Base-by-base conservation (phyloP, 257 asterid species). In the Cynanchum wilfordii region DNA sequence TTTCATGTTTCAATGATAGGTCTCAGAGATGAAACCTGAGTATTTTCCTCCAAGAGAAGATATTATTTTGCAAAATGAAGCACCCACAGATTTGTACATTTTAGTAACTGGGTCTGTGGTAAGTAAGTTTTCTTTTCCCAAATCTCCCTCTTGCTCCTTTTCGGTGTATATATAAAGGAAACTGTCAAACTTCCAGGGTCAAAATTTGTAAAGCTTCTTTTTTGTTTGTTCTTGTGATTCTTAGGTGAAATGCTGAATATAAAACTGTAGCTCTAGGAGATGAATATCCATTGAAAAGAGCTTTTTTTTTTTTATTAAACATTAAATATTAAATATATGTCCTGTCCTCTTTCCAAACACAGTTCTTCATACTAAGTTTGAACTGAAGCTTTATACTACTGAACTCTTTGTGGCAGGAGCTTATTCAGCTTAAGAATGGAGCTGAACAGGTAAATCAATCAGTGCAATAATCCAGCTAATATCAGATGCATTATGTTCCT, bases 41-140 rank as follows among this genome's bases (percentile, higher is more conserved):
- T 89, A 84, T 79, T 89, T 88, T 73, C 92, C 96, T 16, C 94
- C 92, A 12, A 80, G 80, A 77, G 96, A 89, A 81, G 94, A 88
- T 77, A 84, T 89, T 52, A 86, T 89, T 75, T 80, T 89, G 80
- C 90, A 82, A 71, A 89, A 89, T 65, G 96, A 89, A 82, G 92
- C 96, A 40, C 96, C 96, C 1, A 83, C 91, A 4, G 88, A 89
- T 81, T 74, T 89, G 40, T 89, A 89, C 75, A 83, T 90, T 76
- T 80, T 90, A 78, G 94, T 90, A 56, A 68, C 82, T 47, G 96
- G 96, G 63, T 81, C 92, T 75, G 87, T 89, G 90, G 95, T 89
- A 85, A 66, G 77, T 42, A 24, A 58, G 64, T 59, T 69, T 20
- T 42, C 49, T 68, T 49, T 27, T 69, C 59, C 25, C 67, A 4